Conservation (phyloP, 176 grass and related monocot species). For the Zea luxurians region DNA sequence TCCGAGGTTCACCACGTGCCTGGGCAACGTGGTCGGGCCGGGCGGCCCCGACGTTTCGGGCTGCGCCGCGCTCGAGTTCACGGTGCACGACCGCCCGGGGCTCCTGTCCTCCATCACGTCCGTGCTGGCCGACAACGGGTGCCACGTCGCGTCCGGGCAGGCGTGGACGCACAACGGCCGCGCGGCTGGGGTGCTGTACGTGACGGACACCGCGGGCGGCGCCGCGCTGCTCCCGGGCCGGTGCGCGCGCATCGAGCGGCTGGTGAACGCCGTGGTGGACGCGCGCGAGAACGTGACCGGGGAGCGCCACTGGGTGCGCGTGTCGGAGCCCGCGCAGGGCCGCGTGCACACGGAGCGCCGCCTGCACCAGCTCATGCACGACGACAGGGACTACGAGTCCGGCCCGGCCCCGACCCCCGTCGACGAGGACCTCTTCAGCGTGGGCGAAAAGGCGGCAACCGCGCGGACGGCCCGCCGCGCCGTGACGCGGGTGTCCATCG, state of each 20-base stretch:
- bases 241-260: slow-evolving; percentile 57
- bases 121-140: slow-evolving; percentile 55
- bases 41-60: slow-evolving; percentile 50
- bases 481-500: slow-evolving; percentile 52
- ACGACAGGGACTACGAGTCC: slow-evolving; percentile 65
- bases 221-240: slow-evolving; percentile 14
- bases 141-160: slow-evolving; percentile 58
- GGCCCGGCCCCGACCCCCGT: slow-evolving; percentile 44
- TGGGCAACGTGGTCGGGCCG: slow-evolving; percentile 57
- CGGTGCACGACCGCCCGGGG: slow-evolving; percentile 56
- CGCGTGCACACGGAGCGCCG: slow-evolving; percentile 68
- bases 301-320: slow-evolving; percentile 50
- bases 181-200: slow-evolving; percentile 57
- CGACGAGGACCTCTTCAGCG: slow-evolving; percentile 45
- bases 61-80: slow-evolving; percentile 64
- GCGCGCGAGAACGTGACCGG: slow-evolving; percentile 43
- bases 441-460: slow-evolving; percentile 27
- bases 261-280: slow-evolving; percentile 54
- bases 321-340: slow-evolving; percentile 47
- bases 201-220: slow-evolving; percentile 13
- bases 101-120: slow-evolving; percentile 64
- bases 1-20: slow-evolving; percentile 53
- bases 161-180: slow-evolving; percentile 64
- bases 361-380: slow-evolving; percentile 74
- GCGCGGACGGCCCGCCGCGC: slow-evolving; percentile 1